phyloP scores from a whole-genome alignment of 495 filamentous ascomycete species.

The Xylaria cubensis region DNA sequence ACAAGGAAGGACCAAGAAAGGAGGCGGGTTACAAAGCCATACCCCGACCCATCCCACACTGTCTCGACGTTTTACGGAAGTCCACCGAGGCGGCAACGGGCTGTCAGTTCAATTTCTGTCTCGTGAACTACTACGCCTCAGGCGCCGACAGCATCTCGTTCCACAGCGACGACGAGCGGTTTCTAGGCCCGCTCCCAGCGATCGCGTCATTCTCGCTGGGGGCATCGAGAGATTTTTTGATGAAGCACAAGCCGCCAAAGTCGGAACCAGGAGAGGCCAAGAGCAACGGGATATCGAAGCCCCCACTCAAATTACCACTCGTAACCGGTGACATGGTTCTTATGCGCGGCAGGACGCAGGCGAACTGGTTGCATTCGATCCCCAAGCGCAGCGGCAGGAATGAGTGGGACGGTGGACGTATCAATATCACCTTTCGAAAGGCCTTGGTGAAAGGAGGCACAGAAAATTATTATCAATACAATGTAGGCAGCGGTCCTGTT shows the following conservation, averaged over 20 bases:
- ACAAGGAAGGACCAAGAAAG: conserved; percentile 32
- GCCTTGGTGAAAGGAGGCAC: conserved; percentile 69
- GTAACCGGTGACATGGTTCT: conserved; percentile 73
- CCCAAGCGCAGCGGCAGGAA: conserved; percentile 69
- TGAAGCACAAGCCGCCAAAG: conserved; percentile 69
- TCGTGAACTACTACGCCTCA: conserved; percentile 78
- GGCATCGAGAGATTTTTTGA: conserved; percentile 67
- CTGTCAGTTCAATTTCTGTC: conserved; percentile 72
- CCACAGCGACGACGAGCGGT: conserved; percentile 78
- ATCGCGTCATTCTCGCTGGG: conserved; percentile 77
- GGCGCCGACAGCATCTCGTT: conserved; percentile 75
- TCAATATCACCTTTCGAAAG: conserved; percentile 77
- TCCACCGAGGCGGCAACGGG: conserved; percentile 64
- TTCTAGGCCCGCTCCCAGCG: conserved; percentile 68
- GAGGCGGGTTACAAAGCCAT: conserved; percentile 24
- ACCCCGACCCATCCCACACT: conserved; percentile 71
- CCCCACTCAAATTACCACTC: conserved; percentile 65
- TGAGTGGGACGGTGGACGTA: conserved; percentile 63
- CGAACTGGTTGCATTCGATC: conserved; percentile 76
- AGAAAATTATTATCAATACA: conserved; percentile 71
- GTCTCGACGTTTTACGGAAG: conserved; percentile 63
- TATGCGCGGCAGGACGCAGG: conserved; percentile 72
- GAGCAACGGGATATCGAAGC: conserved; percentile 30
- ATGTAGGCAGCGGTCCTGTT: conserved; percentile 69
- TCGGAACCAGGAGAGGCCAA: conserved; percentile 23